Evolutionary conservation across 2,329 filamentous ascomycete genomes (phyloP).

Genomic region (Alternaria brassicae): DNA sequence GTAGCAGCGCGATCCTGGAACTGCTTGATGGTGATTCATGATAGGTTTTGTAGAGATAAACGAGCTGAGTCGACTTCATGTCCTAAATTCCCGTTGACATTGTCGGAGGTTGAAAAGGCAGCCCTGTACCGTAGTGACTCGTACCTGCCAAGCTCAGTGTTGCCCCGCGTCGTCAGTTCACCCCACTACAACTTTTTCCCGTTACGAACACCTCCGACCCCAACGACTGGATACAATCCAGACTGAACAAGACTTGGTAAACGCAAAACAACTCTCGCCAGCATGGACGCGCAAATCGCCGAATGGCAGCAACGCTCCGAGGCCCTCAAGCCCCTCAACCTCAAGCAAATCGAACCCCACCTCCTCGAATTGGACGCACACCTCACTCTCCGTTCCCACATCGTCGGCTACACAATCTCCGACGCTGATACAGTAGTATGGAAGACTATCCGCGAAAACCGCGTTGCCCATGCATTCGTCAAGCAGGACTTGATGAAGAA

Average conservation of each 20-base stretch:
- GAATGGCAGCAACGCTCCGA: constrained; percentile 65
- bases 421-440: constrained; percentile 83
- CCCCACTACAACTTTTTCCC: constrained; percentile 11
- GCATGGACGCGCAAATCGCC: constrained; percentile 52
- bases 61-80: background rate
- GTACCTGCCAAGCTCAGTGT: constrained; percentile 11
- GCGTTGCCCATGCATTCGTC: constrained; percentile 80
- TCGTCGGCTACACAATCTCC: constrained; percentile 79
- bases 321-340: constrained; percentile 68
- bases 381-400: constrained; percentile 83
- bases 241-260: background rate
- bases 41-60: background rate
- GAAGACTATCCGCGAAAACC: constrained; percentile 82
- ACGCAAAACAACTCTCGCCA: background rate
- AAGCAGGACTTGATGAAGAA: constrained; percentile 80
- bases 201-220: background rate
- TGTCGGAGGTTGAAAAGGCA: background rate
- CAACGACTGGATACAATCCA: background rate
- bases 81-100: background rate
- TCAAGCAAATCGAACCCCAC: constrained; percentile 79
- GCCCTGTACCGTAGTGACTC: background rate
- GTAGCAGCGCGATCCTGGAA: background rate
- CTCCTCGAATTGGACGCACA: constrained; percentile 84
- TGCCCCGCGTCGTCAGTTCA: constrained; percentile 11
- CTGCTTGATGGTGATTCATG: background rate